Evolutionary conservation across 257 asterid species (phyloP).

Genomic region (Penstemon newberryi): DNA sequence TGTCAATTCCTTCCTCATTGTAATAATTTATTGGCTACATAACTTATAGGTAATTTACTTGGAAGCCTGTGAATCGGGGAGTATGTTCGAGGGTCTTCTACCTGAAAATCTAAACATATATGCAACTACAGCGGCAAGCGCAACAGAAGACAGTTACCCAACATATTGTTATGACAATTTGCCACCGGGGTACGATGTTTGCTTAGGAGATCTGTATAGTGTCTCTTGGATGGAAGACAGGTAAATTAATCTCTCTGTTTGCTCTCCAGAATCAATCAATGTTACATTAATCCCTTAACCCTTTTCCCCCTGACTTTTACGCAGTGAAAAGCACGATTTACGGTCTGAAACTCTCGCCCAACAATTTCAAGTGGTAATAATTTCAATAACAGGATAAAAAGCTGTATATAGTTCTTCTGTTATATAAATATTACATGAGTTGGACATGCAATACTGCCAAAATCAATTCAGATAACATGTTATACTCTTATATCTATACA

Average conservation of each 20-base stretch:
- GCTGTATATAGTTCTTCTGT: too few relatives aligned
- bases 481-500: conserved; percentile 20
- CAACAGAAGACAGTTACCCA: conserved; percentile 55
- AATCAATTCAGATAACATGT: neutral
- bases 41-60: conserved; percentile 51
- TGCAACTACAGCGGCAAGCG: conserved; percentile 67
- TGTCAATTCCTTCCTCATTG: neutral
- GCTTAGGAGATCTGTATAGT: conserved; percentile 64
- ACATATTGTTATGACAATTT: conserved; percentile 59
- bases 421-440: too few relatives aligned
- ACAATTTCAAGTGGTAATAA: conserved; percentile 53
- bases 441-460: neutral
- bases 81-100: conserved; percentile 70
- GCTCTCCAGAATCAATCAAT: neutral
- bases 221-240: conserved; percentile 83
- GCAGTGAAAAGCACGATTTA: conserved; percentile 59
- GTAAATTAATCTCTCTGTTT: conserved; percentile 19
- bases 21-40: neutral
- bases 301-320: neutral
- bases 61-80: conserved; percentile 75
- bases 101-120: conserved; percentile 55
- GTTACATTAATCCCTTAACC: neutral
- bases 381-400: neutral
- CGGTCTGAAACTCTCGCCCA: conserved; percentile 54
- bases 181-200: conserved; percentile 46